Percentiles rank a stretch among this genome's conserved stretches.
Evolutionary conservation across 2,329 filamentous ascomycete species (phyloP).

Genomic region (Ilyonectria destructans): DNA sequence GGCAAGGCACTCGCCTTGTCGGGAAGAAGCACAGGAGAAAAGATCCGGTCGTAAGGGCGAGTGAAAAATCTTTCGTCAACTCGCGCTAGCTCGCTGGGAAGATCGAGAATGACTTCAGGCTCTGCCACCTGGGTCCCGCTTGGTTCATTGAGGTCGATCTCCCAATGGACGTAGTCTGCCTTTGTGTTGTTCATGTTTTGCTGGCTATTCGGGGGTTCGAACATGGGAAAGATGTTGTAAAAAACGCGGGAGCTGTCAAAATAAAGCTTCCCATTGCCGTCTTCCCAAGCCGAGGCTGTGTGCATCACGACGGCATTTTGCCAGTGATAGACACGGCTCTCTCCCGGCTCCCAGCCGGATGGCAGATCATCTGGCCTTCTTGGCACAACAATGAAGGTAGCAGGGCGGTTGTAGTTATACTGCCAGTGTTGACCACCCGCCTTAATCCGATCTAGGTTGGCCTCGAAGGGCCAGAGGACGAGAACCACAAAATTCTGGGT

Average conservation of each 20-base stretch:
- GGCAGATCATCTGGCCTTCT: background rate
- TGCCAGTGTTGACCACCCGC: conserved; percentile 30
- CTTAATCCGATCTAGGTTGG: conserved; percentile 25
- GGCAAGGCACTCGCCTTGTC: background rate
- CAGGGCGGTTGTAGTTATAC: conserved; percentile 3
- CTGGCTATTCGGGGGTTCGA: background rate
- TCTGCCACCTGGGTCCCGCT: conserved; percentile 1
- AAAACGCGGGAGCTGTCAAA: conserved; percentile 30
- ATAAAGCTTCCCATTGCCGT: conserved; percentile 18
- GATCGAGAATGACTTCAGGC: conserved; percentile 8
- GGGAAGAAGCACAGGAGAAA: conserved; percentile 24
- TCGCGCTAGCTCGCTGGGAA: conserved; percentile 8
- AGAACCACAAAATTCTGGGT: conserved; percentile 31
- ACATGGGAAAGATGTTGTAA: conserved; percentile 34
- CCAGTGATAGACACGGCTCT: conserved; percentile 27
- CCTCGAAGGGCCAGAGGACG: conserved; percentile 22
- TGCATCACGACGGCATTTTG: conserved; percentile 31
- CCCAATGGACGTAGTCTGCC: conserved; percentile 37
- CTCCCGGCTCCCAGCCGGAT: conserved; percentile 13
- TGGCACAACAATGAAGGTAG: conserved; percentile 19
- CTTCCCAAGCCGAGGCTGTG: conserved; percentile 31
- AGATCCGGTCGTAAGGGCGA: background rate
- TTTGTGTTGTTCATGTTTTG: background rate
- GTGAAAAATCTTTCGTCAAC: conserved; percentile 33
- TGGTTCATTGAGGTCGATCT: conserved; percentile 29